Evolutionary conservation across 805 yeast species (phyloP), one percentile per base, ranked within the genome.

Genomic region (Ogataea pini): DNA sequence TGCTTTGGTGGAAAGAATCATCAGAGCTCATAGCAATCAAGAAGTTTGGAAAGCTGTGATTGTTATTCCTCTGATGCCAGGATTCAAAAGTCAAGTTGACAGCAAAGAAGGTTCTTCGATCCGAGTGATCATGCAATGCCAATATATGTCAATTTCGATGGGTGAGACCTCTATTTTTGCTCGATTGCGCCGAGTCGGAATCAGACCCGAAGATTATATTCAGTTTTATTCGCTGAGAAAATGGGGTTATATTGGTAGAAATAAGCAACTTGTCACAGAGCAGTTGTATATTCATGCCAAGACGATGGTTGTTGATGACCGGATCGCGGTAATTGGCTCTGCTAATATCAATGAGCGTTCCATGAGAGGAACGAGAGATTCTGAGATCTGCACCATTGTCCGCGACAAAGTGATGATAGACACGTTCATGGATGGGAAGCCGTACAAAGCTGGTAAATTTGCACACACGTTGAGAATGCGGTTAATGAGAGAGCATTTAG

Each of bases 271-370:
- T 38, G 89, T 85, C 2, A 89, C 96, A 2, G 99, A 94, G 60
- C 97, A 91, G 62, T 75, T 94, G 37, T 94, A 94, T 62, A 86
- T 94, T 29, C 99, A 94, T 66, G 96, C 96, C 0, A 94, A 94
- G 64, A 79, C 85, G 7, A 77, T 94, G 82, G 77, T 94, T 58
- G 97, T 86, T 9, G 99, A 94, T 69, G 99, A 94, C 61, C 76
- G 96, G 42, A 80, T 85, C 39, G 97, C 96, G 4, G 86, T 94
- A 37, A 91, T 94, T 60, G 99, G 99, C 2, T 89, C 97, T 61
- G 99, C 99, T 0, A 94, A 94, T 61, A 89, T 94, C 51, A 94
- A 94, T 62, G 99, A 94, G 65, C 78, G 99, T 59, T 92, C 98
- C 0, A 91, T 91, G 89, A 76, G 94, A 58, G 99, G 99, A 13